Evolutionary conservation across 2,329 filamentous ascomycete species (phyloP).

Genomic region (Phyllosticta citrichinensis): DNA sequence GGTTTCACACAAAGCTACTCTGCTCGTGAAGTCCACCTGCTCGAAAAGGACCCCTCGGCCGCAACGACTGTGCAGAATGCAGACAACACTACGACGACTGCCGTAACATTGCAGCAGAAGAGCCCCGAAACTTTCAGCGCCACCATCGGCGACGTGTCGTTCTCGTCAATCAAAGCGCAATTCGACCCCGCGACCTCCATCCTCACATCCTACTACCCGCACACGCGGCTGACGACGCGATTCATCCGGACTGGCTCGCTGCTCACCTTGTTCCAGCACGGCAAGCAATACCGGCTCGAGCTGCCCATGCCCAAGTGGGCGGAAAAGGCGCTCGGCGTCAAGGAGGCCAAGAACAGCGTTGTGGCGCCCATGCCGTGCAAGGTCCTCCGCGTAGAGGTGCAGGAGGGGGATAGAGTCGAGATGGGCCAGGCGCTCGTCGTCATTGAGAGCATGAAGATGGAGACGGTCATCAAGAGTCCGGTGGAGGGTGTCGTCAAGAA

Average conservation of each 20-base stretch:
- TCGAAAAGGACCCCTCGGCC: conserved; percentile 23
- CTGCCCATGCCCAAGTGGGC: conserved; percentile 63
- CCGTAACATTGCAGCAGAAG: conserved; percentile 43
- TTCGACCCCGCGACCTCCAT: conserved; percentile 36
- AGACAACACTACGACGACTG: conserved; percentile 32
- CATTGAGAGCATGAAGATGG: conserved; percentile 46
- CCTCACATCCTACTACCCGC: conserved; percentile 69
- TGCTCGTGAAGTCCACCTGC: conserved; percentile 51
- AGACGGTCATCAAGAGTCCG: conserved; percentile 44
- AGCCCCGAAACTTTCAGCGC: conserved; percentile 42
- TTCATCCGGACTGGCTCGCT: conserved; percentile 53
- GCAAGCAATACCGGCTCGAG: conserved; percentile 46
- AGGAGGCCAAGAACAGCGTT: conserved; percentile 72
- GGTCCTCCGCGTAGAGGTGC: conserved; percentile 79
- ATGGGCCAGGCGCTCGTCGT: conserved; percentile 85
- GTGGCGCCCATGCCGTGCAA: conserved; percentile 97
- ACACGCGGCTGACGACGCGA: conserved; percentile 69
- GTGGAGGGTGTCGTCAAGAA: conserved; percentile 37
- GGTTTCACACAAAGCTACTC: conserved; percentile 55
- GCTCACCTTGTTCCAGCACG: conserved; percentile 68
- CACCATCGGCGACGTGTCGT: conserved; percentile 30
- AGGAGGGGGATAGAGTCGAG: conserved; percentile 68
- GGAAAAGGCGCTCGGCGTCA: conserved; percentile 74
- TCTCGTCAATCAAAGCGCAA: conserved; percentile 38
- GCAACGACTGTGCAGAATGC: conserved; percentile 20